Evolutionary conservation across 805 yeast species (phyloP).

Genomic region (Kodamaea sagamina): DNA sequence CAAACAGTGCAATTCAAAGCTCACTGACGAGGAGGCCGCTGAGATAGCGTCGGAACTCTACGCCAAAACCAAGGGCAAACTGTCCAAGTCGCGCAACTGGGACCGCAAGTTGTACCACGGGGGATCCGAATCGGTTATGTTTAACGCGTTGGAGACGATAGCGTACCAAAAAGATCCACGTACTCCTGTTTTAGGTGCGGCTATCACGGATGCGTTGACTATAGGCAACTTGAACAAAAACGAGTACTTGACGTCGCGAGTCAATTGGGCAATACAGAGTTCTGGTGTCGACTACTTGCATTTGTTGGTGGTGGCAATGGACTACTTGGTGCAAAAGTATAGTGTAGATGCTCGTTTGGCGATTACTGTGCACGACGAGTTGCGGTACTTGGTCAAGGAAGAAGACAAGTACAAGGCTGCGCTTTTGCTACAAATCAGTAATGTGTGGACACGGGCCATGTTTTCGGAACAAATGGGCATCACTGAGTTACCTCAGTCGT

Average conservation of each 20-base stretch:
- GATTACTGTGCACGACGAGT: slow-evolving; percentile 93
- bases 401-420: slow-evolving; percentile 78
- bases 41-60: slow-evolving; percentile 68
- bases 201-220: slow-evolving; percentile 82
- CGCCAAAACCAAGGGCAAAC: slow-evolving; percentile 75
- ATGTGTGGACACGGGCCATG: slow-evolving; percentile 95
- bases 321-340: slow-evolving; percentile 67
- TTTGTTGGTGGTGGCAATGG: slow-evolving; percentile 81
- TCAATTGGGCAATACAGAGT: slow-evolving; percentile 97
- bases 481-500: slow-evolving; percentile 85
- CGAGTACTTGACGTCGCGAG: slow-evolving; percentile 81
- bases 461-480: slow-evolving; percentile 92
- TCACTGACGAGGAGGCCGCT: slow-evolving; percentile 67
- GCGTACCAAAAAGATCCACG: slow-evolving; percentile 79
- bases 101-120: slow-evolving; percentile 64
- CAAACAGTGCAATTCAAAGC: slow-evolving; percentile 75
- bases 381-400: slow-evolving; percentile 74
- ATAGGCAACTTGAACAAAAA: slow-evolving; percentile 61
- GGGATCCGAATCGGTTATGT: slow-evolving; percentile 91
- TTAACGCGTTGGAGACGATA: slow-evolving; percentile 83
- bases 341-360: slow-evolving; percentile 72
- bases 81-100: slow-evolving; percentile 22
- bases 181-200: slow-evolving; percentile 92
- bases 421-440: slow-evolving; percentile 81
- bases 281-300: slow-evolving; percentile 97